Percentiles rank a stretch among this genome's conserved stretches.
These are phyloP conservation scores for Ephemerocybe angulata DNA, from an alignment of 768 basidiomycete genomes.

Conservation along the genomic window DNA sequence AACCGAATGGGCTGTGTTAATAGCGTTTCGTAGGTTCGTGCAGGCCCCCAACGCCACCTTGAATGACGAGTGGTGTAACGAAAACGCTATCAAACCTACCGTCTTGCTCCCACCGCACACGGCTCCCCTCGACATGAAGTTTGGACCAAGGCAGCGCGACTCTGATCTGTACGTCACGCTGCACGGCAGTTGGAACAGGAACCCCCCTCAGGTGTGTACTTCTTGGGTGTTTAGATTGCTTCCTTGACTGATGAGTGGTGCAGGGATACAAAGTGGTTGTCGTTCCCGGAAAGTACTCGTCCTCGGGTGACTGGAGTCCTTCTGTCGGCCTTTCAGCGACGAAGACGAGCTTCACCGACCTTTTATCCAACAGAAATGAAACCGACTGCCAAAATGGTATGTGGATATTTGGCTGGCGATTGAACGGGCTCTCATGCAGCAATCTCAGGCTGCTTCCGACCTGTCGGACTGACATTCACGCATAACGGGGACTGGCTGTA, in stretches of 20 bases:
- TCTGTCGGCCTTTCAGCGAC: neutral
- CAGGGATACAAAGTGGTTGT: constrained; percentile 6
- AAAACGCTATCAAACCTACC: neutral
- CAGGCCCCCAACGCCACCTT: constrained; percentile 1
- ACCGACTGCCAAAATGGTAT: neutral
- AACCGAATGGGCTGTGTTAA: neutral
- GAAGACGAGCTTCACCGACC: neutral
- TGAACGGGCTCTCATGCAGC: neutral
- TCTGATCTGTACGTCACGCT: constrained; percentile 2
- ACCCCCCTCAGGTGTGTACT: constrained; percentile 3
- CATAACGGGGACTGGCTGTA: constrained; percentile 4
- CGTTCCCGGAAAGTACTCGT: neutral
- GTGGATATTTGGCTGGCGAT: no score
- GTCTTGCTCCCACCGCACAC: constrained; percentile 9
- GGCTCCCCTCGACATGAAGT: constrained; percentile 10
- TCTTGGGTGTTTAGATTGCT: neutral
- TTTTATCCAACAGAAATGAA: constrained; percentile 1
- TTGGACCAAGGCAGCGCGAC: neutral
- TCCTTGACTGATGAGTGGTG: neutral
- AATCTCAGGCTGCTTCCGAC: constrained; percentile 8
- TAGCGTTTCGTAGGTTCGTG: constrained; percentile 13
- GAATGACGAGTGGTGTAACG: constrained; percentile 4
- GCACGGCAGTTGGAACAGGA: constrained; percentile 8
- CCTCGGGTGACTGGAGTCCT: constrained; percentile 5
- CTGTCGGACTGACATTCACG: constrained; percentile 3